Percentiles rank a stretch among this genome's conserved stretches.
phyloP scores from a whole-genome alignment of 2,329 filamentous ascomycete species.

The Fusarium sp. region DNA sequence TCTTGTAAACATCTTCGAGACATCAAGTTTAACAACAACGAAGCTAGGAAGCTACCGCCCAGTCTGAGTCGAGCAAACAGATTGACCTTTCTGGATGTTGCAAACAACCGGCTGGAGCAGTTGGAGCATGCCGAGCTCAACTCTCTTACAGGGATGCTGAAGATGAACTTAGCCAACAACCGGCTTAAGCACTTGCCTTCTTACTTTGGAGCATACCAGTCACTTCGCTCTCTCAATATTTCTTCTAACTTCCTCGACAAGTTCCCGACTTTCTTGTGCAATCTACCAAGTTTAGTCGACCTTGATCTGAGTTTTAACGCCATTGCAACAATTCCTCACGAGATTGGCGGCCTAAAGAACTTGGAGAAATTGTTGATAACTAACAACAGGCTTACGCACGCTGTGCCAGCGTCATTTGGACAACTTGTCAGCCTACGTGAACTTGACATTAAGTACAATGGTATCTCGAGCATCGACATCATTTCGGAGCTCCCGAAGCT shows the following conservation, averaged over 20 bases:
- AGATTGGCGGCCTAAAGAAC: conserved; percentile 81
- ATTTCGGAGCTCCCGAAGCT: conserved; percentile 86
- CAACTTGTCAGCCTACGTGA: conserved; percentile 85
- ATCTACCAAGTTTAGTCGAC: conserved; percentile 85
- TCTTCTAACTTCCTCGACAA: conserved; percentile 91
- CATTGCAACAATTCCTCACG: conserved; percentile 80
- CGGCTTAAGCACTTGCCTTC: conserved; percentile 80
- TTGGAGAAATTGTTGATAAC: conserved; percentile 94
- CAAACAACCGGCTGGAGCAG: conserved; percentile 91
- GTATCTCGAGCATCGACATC: conserved; percentile 87
- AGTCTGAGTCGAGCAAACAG: conserved; percentile 85
- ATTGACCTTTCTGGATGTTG: conserved; percentile 91
- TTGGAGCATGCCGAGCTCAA: conserved; percentile 87
- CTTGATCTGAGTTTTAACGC: conserved; percentile 97
- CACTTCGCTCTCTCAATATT: conserved; percentile 85
- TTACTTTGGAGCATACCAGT: conserved; percentile 85
- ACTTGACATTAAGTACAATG: conserved; percentile 94
- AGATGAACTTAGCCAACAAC: conserved; percentile 95
- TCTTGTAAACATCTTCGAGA: conserved; percentile 91
- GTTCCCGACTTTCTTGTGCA: conserved; percentile 87
- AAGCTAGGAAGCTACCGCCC: conserved; percentile 84
- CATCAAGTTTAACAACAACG: conserved; percentile 96
- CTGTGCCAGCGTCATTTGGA: conserved; percentile 78
- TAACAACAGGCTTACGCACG: conserved; percentile 86
- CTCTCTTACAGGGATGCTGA: conserved; percentile 79